Evolutionary conservation across 1,139 yeast species (phyloP).

Genomic region (Saccharomyces uvarum): DNA sequence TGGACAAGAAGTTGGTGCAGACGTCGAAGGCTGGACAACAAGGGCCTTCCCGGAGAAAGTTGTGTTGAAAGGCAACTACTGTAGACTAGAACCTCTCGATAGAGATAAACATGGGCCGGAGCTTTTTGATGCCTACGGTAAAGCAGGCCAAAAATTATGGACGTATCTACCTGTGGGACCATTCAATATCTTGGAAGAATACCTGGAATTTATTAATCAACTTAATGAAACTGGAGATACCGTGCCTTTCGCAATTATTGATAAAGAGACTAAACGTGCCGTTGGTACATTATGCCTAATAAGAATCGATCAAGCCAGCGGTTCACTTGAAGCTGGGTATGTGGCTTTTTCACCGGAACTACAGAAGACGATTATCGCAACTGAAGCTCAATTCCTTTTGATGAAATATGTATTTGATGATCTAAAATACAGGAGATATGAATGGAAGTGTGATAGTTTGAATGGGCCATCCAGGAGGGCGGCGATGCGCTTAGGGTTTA

Average conservation of each 20-base stretch:
- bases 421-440: constrained; percentile 30
- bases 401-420: constrained; percentile 26
- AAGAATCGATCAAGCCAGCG: constrained; percentile 22
- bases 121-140: constrained; percentile 9
- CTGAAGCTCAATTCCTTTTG: constrained; percentile 30
- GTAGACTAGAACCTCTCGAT: constrained; percentile 13
- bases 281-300: constrained; percentile 28
- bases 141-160: constrained; percentile 10
- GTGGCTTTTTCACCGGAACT: constrained; percentile 24
- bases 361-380: constrained; percentile 27
- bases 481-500: constrained; percentile 30
- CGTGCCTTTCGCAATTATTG: constrained; percentile 21
- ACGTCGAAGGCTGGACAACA: constrained; percentile 9
- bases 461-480: constrained; percentile 30
- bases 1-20: constrained; percentile 11
- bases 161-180: constrained; percentile 16
- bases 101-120: constrained; percentile 10
- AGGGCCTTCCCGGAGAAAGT: constrained; percentile 10
- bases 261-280: constrained; percentile 15
- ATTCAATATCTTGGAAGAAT: constrained; percentile 5
- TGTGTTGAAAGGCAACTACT: constrained; percentile 9
- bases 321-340: constrained; percentile 29
- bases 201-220: constrained; percentile 1
- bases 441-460: constrained; percentile 32
- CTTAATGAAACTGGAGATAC: constrained; percentile 2